Conservation (phyloP, 495 filamentous ascomycete species). For the Neurospora tetrasperma region DNA sequence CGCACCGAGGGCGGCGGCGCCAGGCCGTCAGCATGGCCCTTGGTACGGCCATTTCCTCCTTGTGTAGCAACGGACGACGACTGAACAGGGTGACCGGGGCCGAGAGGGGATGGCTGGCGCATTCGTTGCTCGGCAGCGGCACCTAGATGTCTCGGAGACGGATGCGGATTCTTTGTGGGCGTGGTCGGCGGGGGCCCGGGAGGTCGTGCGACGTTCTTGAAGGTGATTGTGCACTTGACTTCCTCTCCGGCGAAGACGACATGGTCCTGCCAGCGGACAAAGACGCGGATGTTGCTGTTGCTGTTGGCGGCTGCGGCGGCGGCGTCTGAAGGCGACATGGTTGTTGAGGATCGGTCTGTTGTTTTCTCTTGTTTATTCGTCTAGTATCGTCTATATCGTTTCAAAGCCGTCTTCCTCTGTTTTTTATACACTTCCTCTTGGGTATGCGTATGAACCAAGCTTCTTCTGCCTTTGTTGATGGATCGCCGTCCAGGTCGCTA, state of each 20-base stretch:
- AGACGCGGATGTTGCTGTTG: conserved; percentile 75
- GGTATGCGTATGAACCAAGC: neutral
- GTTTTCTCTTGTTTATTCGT: too few species aligned
- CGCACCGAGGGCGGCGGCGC: conserved; percentile 30
- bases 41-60: conserved; percentile 2
- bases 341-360: too few species aligned
- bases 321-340: neutral
- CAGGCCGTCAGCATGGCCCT: conserved; percentile 18
- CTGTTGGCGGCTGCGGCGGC: conserved; percentile 21
- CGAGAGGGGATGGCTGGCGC: conserved; percentile 17
- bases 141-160: neutral
- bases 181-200: conserved; percentile 1
- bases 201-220: conserved; percentile 63
- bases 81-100: conserved; percentile 4
- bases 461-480: neutral
- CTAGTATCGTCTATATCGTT: too few species aligned
- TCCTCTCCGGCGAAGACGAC: conserved; percentile 93
- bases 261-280: conserved; percentile 82
- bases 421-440: neutral
- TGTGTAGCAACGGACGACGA: neutral
- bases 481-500: neutral
- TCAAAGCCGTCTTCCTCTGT: neutral
- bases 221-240: conserved; percentile 88
- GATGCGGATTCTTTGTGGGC: neutral
- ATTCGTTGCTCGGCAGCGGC: conserved; percentile 8